These are phyloP conservation scores for Circinella minor DNA, from an alignment of 371 early-diverging fungal species.

Conservation along the genomic window DNA sequence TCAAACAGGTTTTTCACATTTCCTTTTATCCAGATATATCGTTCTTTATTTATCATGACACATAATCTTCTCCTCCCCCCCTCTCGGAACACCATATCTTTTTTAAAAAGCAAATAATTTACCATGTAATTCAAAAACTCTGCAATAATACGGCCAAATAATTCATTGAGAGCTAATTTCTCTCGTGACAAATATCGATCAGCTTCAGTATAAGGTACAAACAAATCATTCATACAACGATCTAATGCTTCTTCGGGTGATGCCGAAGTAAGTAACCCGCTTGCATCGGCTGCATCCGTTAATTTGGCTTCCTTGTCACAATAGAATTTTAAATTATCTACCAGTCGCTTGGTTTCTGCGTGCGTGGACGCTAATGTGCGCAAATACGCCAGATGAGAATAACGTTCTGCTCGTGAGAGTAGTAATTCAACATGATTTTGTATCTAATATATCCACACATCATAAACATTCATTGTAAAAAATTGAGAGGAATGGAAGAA, in stretches of 20 bases:
- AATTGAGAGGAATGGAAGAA: no score
- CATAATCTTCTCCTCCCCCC: no score
- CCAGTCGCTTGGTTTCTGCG: constrained; percentile 74
- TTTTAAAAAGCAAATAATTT: constrained; percentile 3
- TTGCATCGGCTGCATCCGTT: constrained; percentile 27
- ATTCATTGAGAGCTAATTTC: constrained; percentile 61
- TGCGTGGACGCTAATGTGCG: constrained; percentile 80
- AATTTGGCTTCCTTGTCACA: constrained; percentile 60
- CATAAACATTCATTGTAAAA: background rate
- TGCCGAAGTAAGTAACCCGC: constrained; percentile 44
- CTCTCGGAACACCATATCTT: background rate
- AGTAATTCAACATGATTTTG: constrained; percentile 87
- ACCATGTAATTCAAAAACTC: constrained; percentile 52
- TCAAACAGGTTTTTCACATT: no score
- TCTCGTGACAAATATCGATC: constrained; percentile 86
- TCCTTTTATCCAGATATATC: no score
- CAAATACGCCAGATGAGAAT: constrained; percentile 80
- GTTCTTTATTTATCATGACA: no score
- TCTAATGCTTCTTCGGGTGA: constrained; percentile 72
- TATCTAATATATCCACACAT: constrained; percentile 52
- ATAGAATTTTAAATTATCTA: constrained; percentile 71
- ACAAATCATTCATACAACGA: constrained; percentile 92
- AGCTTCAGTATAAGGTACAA: constrained; percentile 92
- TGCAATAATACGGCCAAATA: constrained; percentile 62
- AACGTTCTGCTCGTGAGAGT: constrained; percentile 68